These are phyloP conservation scores for Exophiala oligosperma DNA, from an alignment of 2,329 filamentous ascomycete species.

Conservation along the genomic window DNA sequence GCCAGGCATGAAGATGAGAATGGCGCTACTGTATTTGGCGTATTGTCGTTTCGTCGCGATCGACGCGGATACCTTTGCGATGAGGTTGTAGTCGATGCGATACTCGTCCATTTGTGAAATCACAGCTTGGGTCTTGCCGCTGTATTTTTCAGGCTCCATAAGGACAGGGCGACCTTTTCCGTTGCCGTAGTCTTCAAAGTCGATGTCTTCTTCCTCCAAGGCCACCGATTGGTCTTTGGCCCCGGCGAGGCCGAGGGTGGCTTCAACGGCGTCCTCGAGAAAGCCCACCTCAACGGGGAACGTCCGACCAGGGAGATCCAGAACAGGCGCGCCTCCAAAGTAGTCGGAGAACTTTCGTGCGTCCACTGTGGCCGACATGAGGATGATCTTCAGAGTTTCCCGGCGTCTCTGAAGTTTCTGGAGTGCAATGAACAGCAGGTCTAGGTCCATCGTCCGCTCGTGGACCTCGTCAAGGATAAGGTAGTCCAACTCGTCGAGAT, in stretches of 20 bases:
- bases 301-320: constrained; percentile 89
- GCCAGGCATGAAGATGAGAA: constrained; percentile 92
- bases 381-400: constrained; percentile 82
- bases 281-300: constrained; percentile 88
- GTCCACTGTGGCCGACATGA: constrained; percentile 98
- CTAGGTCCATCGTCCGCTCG: constrained; percentile 92
- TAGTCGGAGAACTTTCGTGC: constrained; percentile 89
- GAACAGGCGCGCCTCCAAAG: constrained; percentile 73
- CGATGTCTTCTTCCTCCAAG: constrained; percentile 38
- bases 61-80: constrained; percentile 74
- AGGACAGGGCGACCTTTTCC: constrained; percentile 22
- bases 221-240: constrained; percentile 27
- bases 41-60: constrained; percentile 71
- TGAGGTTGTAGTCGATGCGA: constrained; percentile 83
- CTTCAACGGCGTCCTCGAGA: constrained; percentile 87
- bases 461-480: constrained; percentile 97
- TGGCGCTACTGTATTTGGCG: constrained; percentile 76
- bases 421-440: constrained; percentile 90
- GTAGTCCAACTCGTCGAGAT: constrained; percentile 87
- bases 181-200: constrained; percentile 45
- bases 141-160: constrained; percentile 58
- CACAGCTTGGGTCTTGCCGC: constrained; percentile 70
- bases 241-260: constrained; percentile 69
- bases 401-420: constrained; percentile 75
- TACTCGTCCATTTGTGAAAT: constrained; percentile 84